Percentiles rank a stretch among this genome's conserved stretches.
phyloP scores from a whole-genome alignment of 345 rosid genomes.

The Geranium rotundifolium region DNA sequence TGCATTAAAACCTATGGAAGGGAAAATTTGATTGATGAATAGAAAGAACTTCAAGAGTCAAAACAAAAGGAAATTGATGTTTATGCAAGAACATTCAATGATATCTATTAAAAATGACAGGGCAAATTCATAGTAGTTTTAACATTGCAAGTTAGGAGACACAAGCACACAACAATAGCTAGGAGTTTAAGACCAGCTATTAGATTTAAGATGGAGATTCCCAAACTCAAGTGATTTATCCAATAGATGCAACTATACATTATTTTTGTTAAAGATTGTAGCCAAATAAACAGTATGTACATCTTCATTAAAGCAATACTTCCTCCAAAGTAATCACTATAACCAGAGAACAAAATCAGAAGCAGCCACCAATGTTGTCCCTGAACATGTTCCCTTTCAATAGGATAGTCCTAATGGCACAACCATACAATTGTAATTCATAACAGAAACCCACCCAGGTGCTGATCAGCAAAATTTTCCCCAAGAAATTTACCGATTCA shows the following conservation, averaged over 20 bases:
- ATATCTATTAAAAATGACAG: no score
- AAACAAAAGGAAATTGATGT: background rate
- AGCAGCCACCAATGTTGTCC: background rate
- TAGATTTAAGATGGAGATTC: no score
- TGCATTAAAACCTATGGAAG: constrained; percentile 79
- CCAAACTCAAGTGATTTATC: background rate
- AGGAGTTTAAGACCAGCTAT: background rate
- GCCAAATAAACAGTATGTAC: background rate
- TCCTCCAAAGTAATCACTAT: background rate
- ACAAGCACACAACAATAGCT: background rate
- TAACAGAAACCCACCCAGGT: background rate
- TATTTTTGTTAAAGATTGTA: background rate
- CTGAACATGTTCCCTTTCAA: background rate
- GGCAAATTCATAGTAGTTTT: background rate
- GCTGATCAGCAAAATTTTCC: background rate
- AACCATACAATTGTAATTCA: background rate
- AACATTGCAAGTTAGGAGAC: background rate
- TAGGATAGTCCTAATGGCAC: background rate
- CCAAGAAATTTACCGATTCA: no score
- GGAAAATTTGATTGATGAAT: background rate
- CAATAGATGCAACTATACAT: background rate
- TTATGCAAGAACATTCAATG: background rate
- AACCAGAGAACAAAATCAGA: background rate
- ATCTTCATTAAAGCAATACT: background rate
- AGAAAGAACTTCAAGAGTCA: background rate